Evolutionary conservation across 1,284 basidiomycete genomes (phyloP).

Genomic region (Cerrena zonata): DNA sequence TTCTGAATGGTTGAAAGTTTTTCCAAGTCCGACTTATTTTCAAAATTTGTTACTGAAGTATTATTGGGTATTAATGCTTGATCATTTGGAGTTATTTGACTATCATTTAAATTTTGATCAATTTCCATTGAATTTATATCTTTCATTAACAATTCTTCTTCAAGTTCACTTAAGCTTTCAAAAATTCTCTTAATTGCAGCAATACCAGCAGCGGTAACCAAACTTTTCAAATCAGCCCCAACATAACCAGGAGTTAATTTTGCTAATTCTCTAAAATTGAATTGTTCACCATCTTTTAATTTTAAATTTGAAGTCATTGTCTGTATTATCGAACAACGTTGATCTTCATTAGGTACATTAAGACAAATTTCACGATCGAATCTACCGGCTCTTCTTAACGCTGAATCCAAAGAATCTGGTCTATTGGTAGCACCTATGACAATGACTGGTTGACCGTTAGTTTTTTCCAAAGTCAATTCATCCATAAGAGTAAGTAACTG

Average conservation of each 20-base stretch:
- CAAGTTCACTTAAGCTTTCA: slow-evolving; percentile 47
- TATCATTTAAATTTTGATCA: slow-evolving; percentile 30
- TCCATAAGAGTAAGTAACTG: slow-evolving; percentile 98
- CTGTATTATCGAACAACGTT: slow-evolving; percentile 72
- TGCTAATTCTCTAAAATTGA: slow-evolving; percentile 78
- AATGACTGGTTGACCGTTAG: slow-evolving; percentile 82
- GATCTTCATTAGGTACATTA: slow-evolving; percentile 90
- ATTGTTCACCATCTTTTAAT: slow-evolving; percentile 74
- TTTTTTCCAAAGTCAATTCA: slow-evolving; percentile 89
- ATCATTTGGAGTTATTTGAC: slow-evolving; percentile 13
- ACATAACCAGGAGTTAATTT: slow-evolving; percentile 96
- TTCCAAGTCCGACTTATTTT: slow-evolving; percentile 37
- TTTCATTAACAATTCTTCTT: slow-evolving; percentile 15
- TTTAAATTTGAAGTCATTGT: slow-evolving; percentile 74
- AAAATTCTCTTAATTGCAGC: slow-evolving; percentile 97
- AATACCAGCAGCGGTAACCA: slow-evolving; percentile 91
- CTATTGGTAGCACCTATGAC: slow-evolving; percentile 96
- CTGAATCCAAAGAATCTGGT: slow-evolving; percentile 90
- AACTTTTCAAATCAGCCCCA: slow-evolving; percentile 86
- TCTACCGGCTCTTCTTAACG: slow-evolving; percentile 84
- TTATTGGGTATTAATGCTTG: slow-evolving; percentile 12
- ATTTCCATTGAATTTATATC: slow-evolving; percentile 45
- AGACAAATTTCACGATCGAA: slow-evolving; percentile 98
- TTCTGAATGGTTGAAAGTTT: slow-evolving; percentile 71
- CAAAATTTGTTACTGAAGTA: slow-evolving; percentile 79